Evolutionary conservation across 2,329 filamentous ascomycete species (phyloP).

Genomic region (Conoideocrella luteorostrata): DNA sequence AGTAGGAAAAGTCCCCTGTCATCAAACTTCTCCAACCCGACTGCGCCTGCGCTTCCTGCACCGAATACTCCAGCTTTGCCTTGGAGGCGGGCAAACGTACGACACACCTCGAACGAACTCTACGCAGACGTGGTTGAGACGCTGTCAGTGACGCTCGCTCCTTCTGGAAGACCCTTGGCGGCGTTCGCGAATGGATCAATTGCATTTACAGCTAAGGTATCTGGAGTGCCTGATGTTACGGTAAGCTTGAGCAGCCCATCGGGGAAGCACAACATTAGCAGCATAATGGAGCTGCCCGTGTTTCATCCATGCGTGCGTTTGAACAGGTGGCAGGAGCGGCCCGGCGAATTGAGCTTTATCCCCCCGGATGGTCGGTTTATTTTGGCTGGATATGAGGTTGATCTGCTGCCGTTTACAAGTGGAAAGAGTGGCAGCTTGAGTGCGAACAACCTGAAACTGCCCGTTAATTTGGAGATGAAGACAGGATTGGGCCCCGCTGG

Average conservation of each 20-base stretch:
- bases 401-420: slow-evolving; percentile 68
- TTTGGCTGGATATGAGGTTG: slow-evolving; percentile 88
- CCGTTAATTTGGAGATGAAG: slow-evolving; percentile 74
- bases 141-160: slow-evolving; percentile 78
- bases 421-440: slow-evolving; percentile 48
- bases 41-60: slow-evolving; percentile 32
- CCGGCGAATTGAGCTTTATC: slow-evolving; percentile 90
- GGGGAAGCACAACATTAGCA: slow-evolving; percentile 67
- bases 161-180: slow-evolving; percentile 78
- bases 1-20: slow-evolving; percentile 35
- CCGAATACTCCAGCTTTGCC: slow-evolving; percentile 57
- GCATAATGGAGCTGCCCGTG: slow-evolving; percentile 78
- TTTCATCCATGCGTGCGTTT: slow-evolving; percentile 95
- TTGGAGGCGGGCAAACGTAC: slow-evolving; percentile 86
- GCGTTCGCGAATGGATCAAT: slow-evolving; percentile 89
- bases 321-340: slow-evolving; percentile 80
- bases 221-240: slow-evolving; percentile 85
- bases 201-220: slow-evolving; percentile 91
- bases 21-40: slow-evolving; percentile 31
- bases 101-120: slow-evolving; percentile 93
- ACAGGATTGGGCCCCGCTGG: slow-evolving; percentile 69
- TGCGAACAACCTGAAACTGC: slow-evolving; percentile 66
- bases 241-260: slow-evolving; percentile 74
- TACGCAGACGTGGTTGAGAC: slow-evolving; percentile 96
- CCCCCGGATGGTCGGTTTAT: slow-evolving; percentile 93